These are phyloP conservation scores for Alternaria tenuissima DNA, from an alignment of 2,329 filamentous ascomycete species.

Conservation along the genomic window DNA sequence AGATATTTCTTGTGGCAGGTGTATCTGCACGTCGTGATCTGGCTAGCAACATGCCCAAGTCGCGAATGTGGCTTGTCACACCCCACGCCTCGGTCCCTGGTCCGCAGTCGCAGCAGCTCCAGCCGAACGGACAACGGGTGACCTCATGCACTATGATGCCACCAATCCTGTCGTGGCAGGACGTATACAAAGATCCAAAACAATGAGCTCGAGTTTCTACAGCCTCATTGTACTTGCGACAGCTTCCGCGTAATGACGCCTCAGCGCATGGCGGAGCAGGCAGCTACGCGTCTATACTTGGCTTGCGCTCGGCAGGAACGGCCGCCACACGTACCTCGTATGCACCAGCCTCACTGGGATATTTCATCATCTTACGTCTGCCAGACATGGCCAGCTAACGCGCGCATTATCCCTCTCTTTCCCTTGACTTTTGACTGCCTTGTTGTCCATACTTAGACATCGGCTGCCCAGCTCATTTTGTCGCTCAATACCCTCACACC, in stretches of 20 bases:
- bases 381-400: conserved; percentile 19
- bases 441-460: neutral
- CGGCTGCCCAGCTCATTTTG: conserved; percentile 8
- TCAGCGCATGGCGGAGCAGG: conserved; percentile 41
- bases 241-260: conserved; percentile 42
- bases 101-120: conserved; percentile 20
- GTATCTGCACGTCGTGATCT: neutral
- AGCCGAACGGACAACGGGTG: conserved; percentile 20
- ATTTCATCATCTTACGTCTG: conserved; percentile 30
- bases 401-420: conserved; percentile 13
- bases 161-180: conserved; percentile 2
- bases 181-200: conserved; percentile 1
- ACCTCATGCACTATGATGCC: conserved; percentile 26
- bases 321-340: conserved; percentile 37
- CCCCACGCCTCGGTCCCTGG: conserved; percentile 32
- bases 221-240: conserved; percentile 32
- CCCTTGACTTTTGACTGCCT: neutral
- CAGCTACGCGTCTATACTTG: conserved; percentile 29
- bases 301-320: conserved; percentile 33
- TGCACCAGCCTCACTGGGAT: conserved; percentile 41
- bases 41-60: neutral
- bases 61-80: conserved; percentile 38
- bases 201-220: neutral
- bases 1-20: neutral
- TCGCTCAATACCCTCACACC: conserved; percentile 5